Percentiles rank a stretch among this genome's conserved stretches.
phyloP scores from a whole-genome alignment of 2,329 filamentous ascomycete species.

The Tolypocladium pustulatum region DNA sequence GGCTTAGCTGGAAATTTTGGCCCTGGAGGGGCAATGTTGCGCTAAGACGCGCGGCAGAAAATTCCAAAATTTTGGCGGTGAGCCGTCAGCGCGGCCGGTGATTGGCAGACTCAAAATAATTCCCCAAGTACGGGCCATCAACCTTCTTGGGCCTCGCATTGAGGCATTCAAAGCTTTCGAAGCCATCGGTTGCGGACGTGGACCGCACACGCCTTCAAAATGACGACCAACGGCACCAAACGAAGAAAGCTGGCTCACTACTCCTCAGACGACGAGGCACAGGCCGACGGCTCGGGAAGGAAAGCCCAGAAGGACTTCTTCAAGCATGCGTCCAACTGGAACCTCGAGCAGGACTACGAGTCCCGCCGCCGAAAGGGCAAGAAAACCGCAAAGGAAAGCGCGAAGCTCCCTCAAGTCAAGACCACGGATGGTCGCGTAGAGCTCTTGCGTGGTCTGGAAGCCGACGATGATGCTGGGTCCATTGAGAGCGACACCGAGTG shows the following conservation, averaged over 20 bases:
- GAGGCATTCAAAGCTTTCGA: neutral
- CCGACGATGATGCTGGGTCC: slow-evolving; percentile 51
- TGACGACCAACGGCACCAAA: slow-evolving; percentile 42
- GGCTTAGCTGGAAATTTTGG: slow-evolving; percentile 8
- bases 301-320: slow-evolving; percentile 56
- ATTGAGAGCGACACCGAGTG: slow-evolving; percentile 51
- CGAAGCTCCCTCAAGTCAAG: slow-evolving; percentile 68
- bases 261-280: slow-evolving; percentile 32
- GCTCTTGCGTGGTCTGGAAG: slow-evolving; percentile 42
- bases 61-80: slow-evolving; percentile 29
- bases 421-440: slow-evolving; percentile 67
- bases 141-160: neutral
- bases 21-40: slow-evolving; percentile 6
- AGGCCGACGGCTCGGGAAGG: slow-evolving; percentile 18
- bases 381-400: slow-evolving; percentile 61
- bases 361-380: slow-evolving; percentile 67
- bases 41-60: slow-evolving; percentile 18
- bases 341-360: slow-evolving; percentile 88
- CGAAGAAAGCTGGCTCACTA: slow-evolving; percentile 48
- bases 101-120: slow-evolving; percentile 11
- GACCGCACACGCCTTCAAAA: slow-evolving; percentile 12
- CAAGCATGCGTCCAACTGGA: slow-evolving; percentile 70
- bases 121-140: slow-evolving; percentile 2
- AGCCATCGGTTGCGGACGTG: neutral
- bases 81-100: slow-evolving; percentile 5